These are phyloP conservation scores for Aspergillus neoniger DNA, from an alignment of 2,329 filamentous ascomycete species.

Conservation along the genomic window DNA sequence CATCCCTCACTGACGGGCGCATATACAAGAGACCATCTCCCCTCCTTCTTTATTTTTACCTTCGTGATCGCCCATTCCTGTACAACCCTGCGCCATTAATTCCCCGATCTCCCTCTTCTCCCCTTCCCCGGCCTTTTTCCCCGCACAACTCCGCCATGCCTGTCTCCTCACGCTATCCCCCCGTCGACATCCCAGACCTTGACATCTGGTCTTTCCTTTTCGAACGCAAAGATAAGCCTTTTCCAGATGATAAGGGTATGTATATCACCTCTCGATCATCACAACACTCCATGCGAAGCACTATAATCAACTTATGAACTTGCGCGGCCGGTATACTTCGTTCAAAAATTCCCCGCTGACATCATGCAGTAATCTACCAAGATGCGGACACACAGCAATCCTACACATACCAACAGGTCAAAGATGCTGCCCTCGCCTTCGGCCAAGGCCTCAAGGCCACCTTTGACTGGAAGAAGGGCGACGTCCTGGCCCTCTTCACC, in stretches of 20 bases:
- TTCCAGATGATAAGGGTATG: conserved; percentile 72
- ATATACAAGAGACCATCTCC: background rate
- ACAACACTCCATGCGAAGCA: too few species aligned
- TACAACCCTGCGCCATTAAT: too few species aligned
- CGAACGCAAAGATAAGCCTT: conserved; percentile 65
- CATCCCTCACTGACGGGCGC: too few species aligned
- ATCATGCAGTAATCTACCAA: conserved; percentile 69
- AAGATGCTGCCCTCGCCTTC: conserved; percentile 69
- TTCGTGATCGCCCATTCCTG: too few species aligned
- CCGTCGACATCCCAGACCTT: conserved; percentile 68
- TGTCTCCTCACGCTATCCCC: conserved; percentile 64
- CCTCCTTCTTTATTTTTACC: background rate
- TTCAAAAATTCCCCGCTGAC: conserved; percentile 12
- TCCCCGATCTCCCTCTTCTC: background rate
- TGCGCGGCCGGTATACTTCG: background rate
- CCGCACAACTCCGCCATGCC: conserved; percentile 60
- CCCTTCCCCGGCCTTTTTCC: conserved; percentile 14
- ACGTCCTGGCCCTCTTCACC: conserved; percentile 79
- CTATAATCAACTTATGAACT: background rate
- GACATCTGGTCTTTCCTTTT: conserved; percentile 82
- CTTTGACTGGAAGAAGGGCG: conserved; percentile 79
- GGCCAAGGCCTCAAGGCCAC: conserved; percentile 73
- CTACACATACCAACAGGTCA: conserved; percentile 72
- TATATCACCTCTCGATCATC: background rate
- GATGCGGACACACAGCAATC: conserved; percentile 69